Base-by-base conservation (phyloP, 768 basidiomycete species). In the Lentinula sp. region DNA sequence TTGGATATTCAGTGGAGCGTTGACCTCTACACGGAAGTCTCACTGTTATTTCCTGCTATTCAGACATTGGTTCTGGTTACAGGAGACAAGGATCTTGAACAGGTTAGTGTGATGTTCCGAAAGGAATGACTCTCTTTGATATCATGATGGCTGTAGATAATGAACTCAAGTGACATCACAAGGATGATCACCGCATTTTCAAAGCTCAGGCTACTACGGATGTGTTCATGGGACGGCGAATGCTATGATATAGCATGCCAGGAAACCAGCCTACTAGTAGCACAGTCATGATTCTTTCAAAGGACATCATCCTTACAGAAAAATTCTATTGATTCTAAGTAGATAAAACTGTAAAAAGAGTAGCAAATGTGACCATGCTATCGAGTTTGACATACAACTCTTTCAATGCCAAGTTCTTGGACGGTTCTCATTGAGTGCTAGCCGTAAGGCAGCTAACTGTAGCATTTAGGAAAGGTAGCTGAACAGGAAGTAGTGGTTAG, bases 31-130 rank as follows among this genome's bases (percentile, higher is more conserved):
- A 40, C 15, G 32, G 23, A 34, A 28, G 52, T 37, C 76, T 78
- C 76, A 75, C 3, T 8, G 21, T 54, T 23, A 54, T 52, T 46
- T 34, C 21, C 39, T n/a, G 65, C 16, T 1, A 40, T 15, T 28
- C 16, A 46, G 50, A 57, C 34, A n/a, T 10, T 55, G 37, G 37
- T 40, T 9, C 9, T 55, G 34, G 37, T 18, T n/a, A 37, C 37
- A 35, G 37, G 40, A 40, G 53, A 55, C n/a, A 18, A 11, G 6
- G 37, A 40, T 40, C 21, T 55, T 9, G 23, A 55, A 7, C 53
- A 55, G 53, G 53, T 40, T n/a, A 37, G 53, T 35, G 23, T 10
- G 10, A 37, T 16, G 10, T 40, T 55, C 34, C 16, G 10, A 40
- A 18, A 21, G 11, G 23, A n/a, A 39, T 21, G 39, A 13, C n/a